Evolutionary conservation across 2,329 filamentous ascomycete species (phyloP), one percentile per base, ranked within the genome.

Genomic region (Monosporascus cannonballus): DNA sequence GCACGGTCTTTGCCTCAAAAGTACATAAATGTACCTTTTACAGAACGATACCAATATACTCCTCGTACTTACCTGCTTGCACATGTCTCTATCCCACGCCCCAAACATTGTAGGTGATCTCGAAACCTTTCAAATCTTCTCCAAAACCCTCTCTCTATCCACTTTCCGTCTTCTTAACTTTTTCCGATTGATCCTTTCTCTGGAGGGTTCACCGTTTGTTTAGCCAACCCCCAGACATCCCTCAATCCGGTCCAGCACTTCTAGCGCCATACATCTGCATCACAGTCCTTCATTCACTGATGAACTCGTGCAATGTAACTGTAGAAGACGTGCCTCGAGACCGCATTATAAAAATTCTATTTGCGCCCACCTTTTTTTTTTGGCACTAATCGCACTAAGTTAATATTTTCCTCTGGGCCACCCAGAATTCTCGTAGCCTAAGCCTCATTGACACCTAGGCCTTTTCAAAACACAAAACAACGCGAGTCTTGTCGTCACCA

Each of bases 331-430:
- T 64, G 61, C 61, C 60, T 62, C 56, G 56, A 56, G 53, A 59
- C 58, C 64, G 62, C 63, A 66, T 64, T 61, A 59, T 61, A 64
- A 62, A 62, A 49, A 54, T 56, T 55, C 56, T 54, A 60, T 62
- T 59, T 59, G 60, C 55, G 55, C 59, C 61, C 59, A 60, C 61
- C 58, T 54, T 54, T 54, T 64, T 45, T 46, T 46, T 46, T 30
- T 55, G 59, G 59, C 64, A 64, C 64, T 66, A 66, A 63, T 60
- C 62, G 62, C 62, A 63, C 62, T 66, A 62, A 66, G 60, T 59
- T 46, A 44, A 11, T 25, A 45, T 27, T 46, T 46, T 46, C 7
- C 42, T 6, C 30, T 14, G 42, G 42, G 42, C 61, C 59, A 57
- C 59, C 59, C 63, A 64, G 64, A 64, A 61, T 63, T 55, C 50